A percentile compares a stretch with the other conserved stretches of the same genome.
phyloP scores from a whole-genome alignment of 2,329 filamentous ascomycete genomes.

The Neonectria hederae region DNA sequence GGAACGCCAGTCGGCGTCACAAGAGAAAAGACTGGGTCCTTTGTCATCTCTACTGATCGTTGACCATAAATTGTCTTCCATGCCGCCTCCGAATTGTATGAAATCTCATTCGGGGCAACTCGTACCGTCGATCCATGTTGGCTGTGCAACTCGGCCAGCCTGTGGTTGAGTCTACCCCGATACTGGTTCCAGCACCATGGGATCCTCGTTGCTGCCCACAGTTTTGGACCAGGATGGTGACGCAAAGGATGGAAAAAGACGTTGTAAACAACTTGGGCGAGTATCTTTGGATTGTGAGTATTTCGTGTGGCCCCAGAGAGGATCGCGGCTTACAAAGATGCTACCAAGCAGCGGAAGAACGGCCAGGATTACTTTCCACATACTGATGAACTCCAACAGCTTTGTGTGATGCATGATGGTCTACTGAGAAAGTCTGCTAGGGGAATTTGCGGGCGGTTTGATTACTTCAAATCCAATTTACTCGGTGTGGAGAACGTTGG shows the following conservation, averaged over 20 bases:
- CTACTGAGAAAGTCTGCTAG: too few species aligned
- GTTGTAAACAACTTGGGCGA: conserved; percentile 21
- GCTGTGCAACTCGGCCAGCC: conserved; percentile 24
- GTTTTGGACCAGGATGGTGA: conserved; percentile 24
- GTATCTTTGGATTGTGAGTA: neutral
- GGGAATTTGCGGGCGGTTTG: neutral
- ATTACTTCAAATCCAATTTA: neutral
- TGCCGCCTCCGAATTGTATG: conserved; percentile 28
- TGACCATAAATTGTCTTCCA: conserved; percentile 35
- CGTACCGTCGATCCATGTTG: conserved; percentile 29
- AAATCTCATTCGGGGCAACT: conserved; percentile 31
- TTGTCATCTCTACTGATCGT: conserved; percentile 28
- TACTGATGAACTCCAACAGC: neutral
- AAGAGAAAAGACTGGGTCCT: conserved; percentile 34
- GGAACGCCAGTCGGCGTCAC: conserved; percentile 31
- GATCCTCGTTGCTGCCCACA: conserved; percentile 29
- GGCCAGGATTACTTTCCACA: conserved; percentile 3
- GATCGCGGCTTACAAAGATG: conserved; percentile 2
- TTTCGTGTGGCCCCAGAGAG: accelerated
- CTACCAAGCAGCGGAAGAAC: neutral
- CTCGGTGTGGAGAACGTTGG: neutral
- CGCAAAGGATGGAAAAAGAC: conserved; percentile 26
- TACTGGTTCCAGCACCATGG: conserved; percentile 36
- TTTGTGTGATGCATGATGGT: neutral
- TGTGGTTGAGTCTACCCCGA: conserved; percentile 27